Evolutionary conservation across 805 yeast genomes (phyloP).

Genomic region (Hanseniaspora osmophila): DNA sequence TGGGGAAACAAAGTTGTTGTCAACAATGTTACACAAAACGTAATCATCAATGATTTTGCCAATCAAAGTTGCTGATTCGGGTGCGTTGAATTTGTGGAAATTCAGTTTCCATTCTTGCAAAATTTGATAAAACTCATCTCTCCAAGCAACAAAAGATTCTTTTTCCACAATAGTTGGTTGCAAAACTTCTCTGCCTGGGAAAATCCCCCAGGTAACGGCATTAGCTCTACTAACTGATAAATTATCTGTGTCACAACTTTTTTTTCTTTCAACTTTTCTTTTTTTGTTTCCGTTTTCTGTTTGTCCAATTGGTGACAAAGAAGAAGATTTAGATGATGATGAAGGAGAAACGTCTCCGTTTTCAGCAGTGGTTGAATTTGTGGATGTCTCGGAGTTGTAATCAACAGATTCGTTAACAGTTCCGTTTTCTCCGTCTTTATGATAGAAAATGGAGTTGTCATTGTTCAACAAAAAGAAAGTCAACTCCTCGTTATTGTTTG

Average conservation of each 20-base stretch:
- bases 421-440: constrained; percentile 5
- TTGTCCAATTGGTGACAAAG: background rate
- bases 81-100: constrained; percentile 26
- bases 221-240: constrained; percentile 40
- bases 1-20: constrained; percentile 56
- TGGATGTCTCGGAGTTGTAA: background rate
- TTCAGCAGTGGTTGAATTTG: constrained; percentile 1
- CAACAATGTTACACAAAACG: constrained; percentile 76
- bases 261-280: background rate
- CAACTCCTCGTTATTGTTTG: constrained; percentile 37
- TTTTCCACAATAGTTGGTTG: constrained; percentile 95
- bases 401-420: background rate
- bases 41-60: constrained; percentile 39
- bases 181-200: constrained; percentile 86
- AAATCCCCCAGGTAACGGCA: constrained; percentile 97
- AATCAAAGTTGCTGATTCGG: constrained; percentile 27
- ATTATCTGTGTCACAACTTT: background rate
- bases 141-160: constrained; percentile 90
- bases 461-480: constrained; percentile 66
- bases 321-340: background rate
- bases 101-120: constrained; percentile 65
- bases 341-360: background rate
- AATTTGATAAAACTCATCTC: constrained; percentile 81
- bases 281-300: background rate
- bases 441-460: constrained; percentile 32